Conservation (phyloP, 2,329 filamentous ascomycete species). For the Fusarium solani-melongenae region DNA sequence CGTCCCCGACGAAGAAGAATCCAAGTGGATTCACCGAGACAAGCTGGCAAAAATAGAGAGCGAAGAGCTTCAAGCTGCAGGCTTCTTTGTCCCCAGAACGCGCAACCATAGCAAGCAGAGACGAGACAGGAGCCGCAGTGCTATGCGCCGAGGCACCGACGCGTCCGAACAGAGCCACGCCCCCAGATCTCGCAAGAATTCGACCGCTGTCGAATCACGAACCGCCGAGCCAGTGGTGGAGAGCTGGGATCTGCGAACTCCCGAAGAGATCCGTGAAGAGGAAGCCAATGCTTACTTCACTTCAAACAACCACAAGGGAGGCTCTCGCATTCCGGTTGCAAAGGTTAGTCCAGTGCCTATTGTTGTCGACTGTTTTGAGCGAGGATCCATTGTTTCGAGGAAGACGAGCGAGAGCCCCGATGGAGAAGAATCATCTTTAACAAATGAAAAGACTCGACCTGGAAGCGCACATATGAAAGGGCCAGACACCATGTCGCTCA, state of each 20-base stretch:
- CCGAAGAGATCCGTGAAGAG: slow-evolving; percentile 79
- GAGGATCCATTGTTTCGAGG: slow-evolving; percentile 75
- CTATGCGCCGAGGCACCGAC: slow-evolving; percentile 48
- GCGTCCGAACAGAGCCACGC: slow-evolving; percentile 43
- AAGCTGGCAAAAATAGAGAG: slow-evolving; percentile 86
- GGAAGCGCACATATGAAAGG: slow-evolving; percentile 73
- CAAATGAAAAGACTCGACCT: slow-evolving; percentile 71
- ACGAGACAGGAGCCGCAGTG: slow-evolving; percentile 51
- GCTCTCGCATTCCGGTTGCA: slow-evolving; percentile 87
- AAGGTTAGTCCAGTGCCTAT: slow-evolving; percentile 83
- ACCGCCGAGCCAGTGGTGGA: slow-evolving; percentile 55
- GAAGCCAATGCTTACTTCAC: slow-evolving; percentile 63
- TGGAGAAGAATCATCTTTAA: slow-evolving; percentile 66
- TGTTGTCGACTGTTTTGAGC: slow-evolving; percentile 76
- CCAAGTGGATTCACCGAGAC: slow-evolving; percentile 88
- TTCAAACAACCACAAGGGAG: slow-evolving; percentile 66
- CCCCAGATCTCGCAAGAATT: slow-evolving; percentile 58
- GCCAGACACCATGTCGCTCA: slow-evolving; percentile 35
- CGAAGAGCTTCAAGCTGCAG: slow-evolving; percentile 82
- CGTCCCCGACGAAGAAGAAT: slow-evolving; percentile 63
- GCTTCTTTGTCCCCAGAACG: slow-evolving; percentile 69
- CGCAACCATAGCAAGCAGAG: slow-evolving; percentile 64
- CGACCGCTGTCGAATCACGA: slow-evolving; percentile 52
- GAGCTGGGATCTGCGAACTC: slow-evolving; percentile 78
- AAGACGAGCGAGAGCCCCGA: slow-evolving; percentile 66